phyloP scores from a whole-genome alignment of 108 stramenopile genomes.

The Mediolabrus comicus region DNA sequence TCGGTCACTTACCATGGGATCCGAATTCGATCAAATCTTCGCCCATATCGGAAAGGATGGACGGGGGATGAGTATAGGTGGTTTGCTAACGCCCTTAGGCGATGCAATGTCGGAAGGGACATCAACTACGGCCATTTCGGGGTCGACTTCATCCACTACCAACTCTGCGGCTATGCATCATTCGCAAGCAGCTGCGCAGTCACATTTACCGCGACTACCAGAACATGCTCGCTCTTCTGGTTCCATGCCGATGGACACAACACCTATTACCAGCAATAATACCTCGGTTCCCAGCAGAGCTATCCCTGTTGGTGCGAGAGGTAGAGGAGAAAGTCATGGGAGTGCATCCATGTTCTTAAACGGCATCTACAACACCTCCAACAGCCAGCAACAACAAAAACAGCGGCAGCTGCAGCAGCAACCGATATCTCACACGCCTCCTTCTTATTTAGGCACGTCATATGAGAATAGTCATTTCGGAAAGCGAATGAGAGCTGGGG shows the following conservation, averaged over 20 bases:
- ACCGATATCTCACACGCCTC: slow-evolving; percentile 68
- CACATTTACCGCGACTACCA: slow-evolving; percentile 6
- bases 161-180: not conserved
- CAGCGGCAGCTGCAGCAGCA: slow-evolving; percentile 1
- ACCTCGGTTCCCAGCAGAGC: not conserved
- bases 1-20: slow-evolving; percentile 22
- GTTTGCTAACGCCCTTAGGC: slow-evolving; percentile 15
- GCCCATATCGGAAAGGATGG: not conserved
- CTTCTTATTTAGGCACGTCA: slow-evolving; percentile 55
- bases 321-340: slow-evolving; percentile 11
- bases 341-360: slow-evolving; percentile 16
- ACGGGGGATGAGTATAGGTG: slow-evolving; percentile 16
- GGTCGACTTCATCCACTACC: slow-evolving; percentile 3
- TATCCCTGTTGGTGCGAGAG: slow-evolving; percentile 11
- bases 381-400: not conserved
- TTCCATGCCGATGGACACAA: not conserved
- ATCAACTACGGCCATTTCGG: slow-evolving; percentile 13
- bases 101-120: slow-evolving; percentile 19
- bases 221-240: not conserved
- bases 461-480: slow-evolving; percentile 83
- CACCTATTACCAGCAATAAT: slow-evolving; percentile 1
- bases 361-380: slow-evolving; percentile 1
- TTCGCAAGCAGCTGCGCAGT: not conserved
- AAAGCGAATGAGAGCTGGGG: slow-evolving; percentile 78
- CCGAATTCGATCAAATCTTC: slow-evolving; percentile 31